Percentiles rank a stretch among this genome's conserved stretches.
These are phyloP conservation scores for Alternaria viburni DNA, from an alignment of 2,329 filamentous ascomycete genomes.

Conservation along the genomic window DNA sequence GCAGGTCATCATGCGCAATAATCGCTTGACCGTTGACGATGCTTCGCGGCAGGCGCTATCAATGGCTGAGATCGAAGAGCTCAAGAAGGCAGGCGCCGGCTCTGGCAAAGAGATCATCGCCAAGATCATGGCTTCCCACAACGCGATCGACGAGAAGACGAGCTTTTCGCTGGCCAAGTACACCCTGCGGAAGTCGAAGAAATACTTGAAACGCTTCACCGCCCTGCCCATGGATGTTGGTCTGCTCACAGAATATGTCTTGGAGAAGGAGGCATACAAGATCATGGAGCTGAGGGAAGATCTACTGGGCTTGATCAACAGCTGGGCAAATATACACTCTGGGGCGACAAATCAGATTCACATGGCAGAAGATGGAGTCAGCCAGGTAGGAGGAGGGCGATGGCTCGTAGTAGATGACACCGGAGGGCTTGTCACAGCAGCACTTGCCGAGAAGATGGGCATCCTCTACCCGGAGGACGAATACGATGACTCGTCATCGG, in stretches of 20 bases:
- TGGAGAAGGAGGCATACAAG: constrained; percentile 80
- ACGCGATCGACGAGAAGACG: constrained; percentile 91
- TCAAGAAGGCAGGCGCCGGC: constrained; percentile 74
- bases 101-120: constrained; percentile 89
- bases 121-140: constrained; percentile 90
- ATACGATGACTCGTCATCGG: constrained; percentile 32
- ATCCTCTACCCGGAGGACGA: constrained; percentile 66
- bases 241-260: constrained; percentile 75
- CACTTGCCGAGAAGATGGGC: constrained; percentile 88
- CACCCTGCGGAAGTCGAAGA: constrained; percentile 89
- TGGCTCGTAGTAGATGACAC: constrained; percentile 90
- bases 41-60: constrained; percentile 75
- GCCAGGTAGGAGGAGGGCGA: constrained; percentile 60
- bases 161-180: constrained; percentile 94
- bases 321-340: constrained; percentile 89
- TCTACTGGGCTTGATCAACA: constrained; percentile 77
- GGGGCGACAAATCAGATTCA: constrained; percentile 52
- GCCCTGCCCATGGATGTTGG: constrained; percentile 83
- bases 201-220: constrained; percentile 88
- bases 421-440: constrained; percentile 79
- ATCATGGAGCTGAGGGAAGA: constrained; percentile 89
- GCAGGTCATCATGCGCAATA: constrained; percentile 63
- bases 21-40: constrained; percentile 69
- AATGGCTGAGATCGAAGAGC: constrained; percentile 71
- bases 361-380: constrained; percentile 39